Percentiles rank a stretch among this genome's conserved stretches.
These are phyloP conservation scores for Sugiyamaella grinbergsii DNA, from an alignment of 1,139 yeast genomes.

Conservation along the genomic window DNA sequence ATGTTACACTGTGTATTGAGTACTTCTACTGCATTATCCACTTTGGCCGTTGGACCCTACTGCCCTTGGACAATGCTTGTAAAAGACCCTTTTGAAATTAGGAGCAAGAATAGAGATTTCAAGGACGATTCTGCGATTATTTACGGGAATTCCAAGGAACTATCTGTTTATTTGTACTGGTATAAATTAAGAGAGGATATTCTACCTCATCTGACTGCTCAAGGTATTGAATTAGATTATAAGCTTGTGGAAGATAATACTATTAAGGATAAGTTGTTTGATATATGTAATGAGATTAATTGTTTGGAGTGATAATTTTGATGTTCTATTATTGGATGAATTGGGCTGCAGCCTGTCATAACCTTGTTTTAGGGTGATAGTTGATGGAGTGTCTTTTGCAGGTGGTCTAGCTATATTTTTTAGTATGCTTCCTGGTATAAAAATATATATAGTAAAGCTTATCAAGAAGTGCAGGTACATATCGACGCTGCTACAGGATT, in stretches of 20 bases:
- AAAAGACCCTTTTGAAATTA: neutral
- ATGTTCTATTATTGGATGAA: too few relatives aligned
- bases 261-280: neutral
- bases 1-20: constrained; percentile 1
- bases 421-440: too few relatives aligned
- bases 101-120: neutral
- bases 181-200: constrained; percentile 1
- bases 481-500: too few relatives aligned
- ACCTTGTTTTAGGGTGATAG: too few relatives aligned
- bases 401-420: too few relatives aligned
- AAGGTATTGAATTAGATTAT: neutral
- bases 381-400: too few relatives aligned
- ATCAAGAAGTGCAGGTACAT: too few relatives aligned
- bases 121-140: constrained; percentile 4
- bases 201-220: neutral
- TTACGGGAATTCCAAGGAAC: neutral
- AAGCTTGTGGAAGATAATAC: neutral
- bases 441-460: too few relatives aligned
- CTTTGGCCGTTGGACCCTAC: constrained; percentile 3
- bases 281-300: constrained; percentile 1
- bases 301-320: neutral
- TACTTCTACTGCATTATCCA: constrained; percentile 5
- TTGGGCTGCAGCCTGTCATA: too few relatives aligned
- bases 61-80: constrained; percentile 6
- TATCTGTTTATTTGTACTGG: constrained; percentile 4